Percentiles rank a stretch among this genome's conserved stretches.
Conservation (phyloP, 371 early-diverging fungal species). For the Circinella minor region DNA sequence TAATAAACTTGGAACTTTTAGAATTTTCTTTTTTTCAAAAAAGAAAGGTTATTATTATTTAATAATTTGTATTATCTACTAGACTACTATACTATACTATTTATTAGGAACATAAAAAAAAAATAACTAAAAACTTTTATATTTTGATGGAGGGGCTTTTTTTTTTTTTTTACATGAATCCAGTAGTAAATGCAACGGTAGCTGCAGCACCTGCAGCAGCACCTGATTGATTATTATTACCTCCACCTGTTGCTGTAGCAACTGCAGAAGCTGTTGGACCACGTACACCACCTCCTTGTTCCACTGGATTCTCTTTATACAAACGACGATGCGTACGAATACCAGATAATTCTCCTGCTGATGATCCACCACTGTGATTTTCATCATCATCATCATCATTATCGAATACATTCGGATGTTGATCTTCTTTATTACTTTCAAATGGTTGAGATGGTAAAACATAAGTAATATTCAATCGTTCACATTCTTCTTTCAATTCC, state of each 20-base stretch:
- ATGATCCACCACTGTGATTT: conserved; percentile 12
- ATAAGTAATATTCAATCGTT: conserved; percentile 64
- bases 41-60: no score
- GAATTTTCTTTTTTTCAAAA: no score
- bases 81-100: no score
- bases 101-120: no score
- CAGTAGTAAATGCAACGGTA: conserved; percentile 33
- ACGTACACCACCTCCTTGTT: conserved; percentile 14
- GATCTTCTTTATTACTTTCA: conserved; percentile 2
- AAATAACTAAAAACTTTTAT: no score
- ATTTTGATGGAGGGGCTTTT: no score
- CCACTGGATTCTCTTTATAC: conserved; percentile 22
- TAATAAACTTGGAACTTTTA: no score
- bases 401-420: conserved; percentile 34
- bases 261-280: conserved; percentile 1
- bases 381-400: conserved; percentile 31
- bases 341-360: conserved; percentile 13
- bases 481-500: conserved; percentile 63
- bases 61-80: no score
- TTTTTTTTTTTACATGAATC: conserved; percentile 5
- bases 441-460: conserved; percentile 43
- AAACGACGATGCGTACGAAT: not conserved
- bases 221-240: conserved; percentile 19
- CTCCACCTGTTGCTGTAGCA: conserved; percentile 3
- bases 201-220: conserved; percentile 41